A percentile compares a stretch with the other conserved stretches of the same genome.
phyloP scores from a whole-genome alignment of 129 eudicot species.

The Arctium minus region DNA sequence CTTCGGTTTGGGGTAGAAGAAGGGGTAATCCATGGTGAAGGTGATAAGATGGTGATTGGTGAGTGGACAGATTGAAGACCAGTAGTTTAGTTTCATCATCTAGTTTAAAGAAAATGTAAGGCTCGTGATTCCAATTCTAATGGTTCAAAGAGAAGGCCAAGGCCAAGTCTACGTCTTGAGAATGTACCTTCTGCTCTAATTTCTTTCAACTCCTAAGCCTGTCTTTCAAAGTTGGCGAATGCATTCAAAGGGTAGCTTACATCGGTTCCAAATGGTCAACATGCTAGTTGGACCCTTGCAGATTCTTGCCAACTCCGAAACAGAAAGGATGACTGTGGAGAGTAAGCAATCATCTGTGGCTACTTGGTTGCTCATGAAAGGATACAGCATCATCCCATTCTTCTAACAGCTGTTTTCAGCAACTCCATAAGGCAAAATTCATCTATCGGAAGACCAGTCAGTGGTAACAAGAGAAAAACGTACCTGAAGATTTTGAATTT shows the following conservation, averaged over 20 bases:
- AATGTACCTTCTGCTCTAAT: slow-evolving; percentile 39
- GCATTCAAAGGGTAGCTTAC: slow-evolving; percentile 71
- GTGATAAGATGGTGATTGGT: slow-evolving; percentile 43
- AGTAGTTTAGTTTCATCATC: slow-evolving; percentile 34
- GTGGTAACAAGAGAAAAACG: slow-evolving; percentile 43
- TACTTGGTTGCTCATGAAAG: slow-evolving; percentile 57
- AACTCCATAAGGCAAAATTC: slow-evolving; percentile 29
- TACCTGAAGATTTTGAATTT: slow-evolving; percentile 48
- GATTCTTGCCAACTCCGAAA: slow-evolving; percentile 30
- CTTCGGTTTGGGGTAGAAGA: slow-evolving; percentile 90
- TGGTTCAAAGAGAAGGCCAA: slow-evolving; percentile 34
- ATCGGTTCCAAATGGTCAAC: slow-evolving; percentile 29
- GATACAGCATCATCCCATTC: slow-evolving; percentile 40
- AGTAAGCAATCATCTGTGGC: slow-evolving; percentile 41
- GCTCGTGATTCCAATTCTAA: slow-evolving; percentile 33
- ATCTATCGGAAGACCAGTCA: slow-evolving; percentile 24
- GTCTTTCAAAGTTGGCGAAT: slow-evolving; percentile 77
- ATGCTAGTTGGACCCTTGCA: slow-evolving; percentile 22
- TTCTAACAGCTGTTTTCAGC: slow-evolving; percentile 50
- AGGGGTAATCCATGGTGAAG: slow-evolving; percentile 85
- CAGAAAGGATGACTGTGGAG: slow-evolving; percentile 14
- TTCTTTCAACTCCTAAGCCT: slow-evolving; percentile 50
- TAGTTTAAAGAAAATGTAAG: slow-evolving; percentile 44
- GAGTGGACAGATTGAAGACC: slow-evolving; percentile 8
- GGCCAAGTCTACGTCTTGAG: slow-evolving; percentile 37